Base-by-base conservation (phyloP, 2,329 filamentous ascomycete genomes). In the Phialophora chinensis region DNA sequence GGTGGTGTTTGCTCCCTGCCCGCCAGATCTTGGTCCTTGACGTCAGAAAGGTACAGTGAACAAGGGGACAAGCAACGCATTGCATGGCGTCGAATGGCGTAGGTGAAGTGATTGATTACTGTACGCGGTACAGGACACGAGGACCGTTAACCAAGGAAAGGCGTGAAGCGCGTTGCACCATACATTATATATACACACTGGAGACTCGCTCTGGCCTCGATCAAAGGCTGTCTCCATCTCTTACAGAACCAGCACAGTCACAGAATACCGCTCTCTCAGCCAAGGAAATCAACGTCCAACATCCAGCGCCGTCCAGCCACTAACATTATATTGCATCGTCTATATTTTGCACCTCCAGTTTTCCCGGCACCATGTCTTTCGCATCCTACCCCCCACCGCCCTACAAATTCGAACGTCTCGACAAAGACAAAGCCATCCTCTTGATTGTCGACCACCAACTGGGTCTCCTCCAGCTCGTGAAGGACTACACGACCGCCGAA, bases 401-500 rank as follows among this genome's bases (percentile, higher is more conserved):
- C 29, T 69, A 69, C 47, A 38, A 49, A 35, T 69, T 69, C 56
- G 67, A 69, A 55, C 58, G 69, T n/a, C 70, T 72, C 53, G 69
- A 72, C 60, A 67, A 67, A 44, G 69, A 72, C 61, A 65, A 72
- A 33, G 62, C 67, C 35, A 52, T 71, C 31, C 72, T 73, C 58
- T 68, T 73, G 11, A 69, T 73, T 47, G 66, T 77, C 57, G 75
- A 77, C 64, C 74, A 77, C 66, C 75, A 79, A 62, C 74, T 77
- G 42, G 77, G 77, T 38, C 76, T 79, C 7, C 66, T 74, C 42
- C 75, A 77, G 64, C 66, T 79, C 5, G 88, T 88, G 44, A 85
- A 88, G 47, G 91, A 93, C 78, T 91, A 85, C 74, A 84, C 89
- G 64, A 80, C 87, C 12, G 86, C 84, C 10, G 82, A 89, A 42